Percentiles rank a stretch among this genome's conserved stretches.
Conservation (phyloP, 2,329 filamentous ascomycete genomes). For the Colletotrichum salicis region DNA sequence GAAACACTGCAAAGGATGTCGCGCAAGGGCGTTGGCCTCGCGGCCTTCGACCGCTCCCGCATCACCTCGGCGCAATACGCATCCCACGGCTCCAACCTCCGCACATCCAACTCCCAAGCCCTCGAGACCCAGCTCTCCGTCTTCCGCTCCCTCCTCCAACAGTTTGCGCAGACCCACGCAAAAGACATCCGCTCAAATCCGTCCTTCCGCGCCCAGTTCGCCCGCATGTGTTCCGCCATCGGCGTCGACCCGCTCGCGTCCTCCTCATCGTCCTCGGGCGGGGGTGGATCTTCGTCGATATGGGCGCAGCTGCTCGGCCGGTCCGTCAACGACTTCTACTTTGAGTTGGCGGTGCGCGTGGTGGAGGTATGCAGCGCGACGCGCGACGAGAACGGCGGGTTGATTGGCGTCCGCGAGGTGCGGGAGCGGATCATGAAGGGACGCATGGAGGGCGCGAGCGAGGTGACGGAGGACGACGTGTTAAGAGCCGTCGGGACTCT, state of each 20-base stretch:
- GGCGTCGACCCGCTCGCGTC: slow-evolving; percentile 90
- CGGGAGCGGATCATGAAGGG: slow-evolving; percentile 78
- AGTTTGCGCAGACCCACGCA: slow-evolving; percentile 93
- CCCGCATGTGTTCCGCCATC: slow-evolving; percentile 97
- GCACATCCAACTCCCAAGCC: slow-evolving; percentile 83
- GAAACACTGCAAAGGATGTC: slow-evolving; percentile 60
- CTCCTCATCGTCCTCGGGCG: slow-evolving; percentile 49
- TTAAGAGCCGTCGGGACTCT: slow-evolving; percentile 88
- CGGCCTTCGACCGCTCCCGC: slow-evolving; percentile 86
- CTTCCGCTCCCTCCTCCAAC: slow-evolving; percentile 93
- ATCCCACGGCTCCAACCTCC: slow-evolving; percentile 87
- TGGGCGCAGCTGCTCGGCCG: slow-evolving; percentile 94
- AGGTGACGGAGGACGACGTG: slow-evolving; percentile 92
- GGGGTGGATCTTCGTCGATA: slow-evolving; percentile 71
- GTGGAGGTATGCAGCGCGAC: slow-evolving; percentile 93
- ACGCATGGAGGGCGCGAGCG: slow-evolving; percentile 78
- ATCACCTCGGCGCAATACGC: slow-evolving; percentile 91
- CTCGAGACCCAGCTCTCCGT: slow-evolving; percentile 94
- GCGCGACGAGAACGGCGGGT: slow-evolving; percentile 88
- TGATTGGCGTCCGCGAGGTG: slow-evolving; percentile 87
- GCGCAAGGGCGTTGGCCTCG: slow-evolving; percentile 88
- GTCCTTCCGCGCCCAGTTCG: slow-evolving; percentile 94
- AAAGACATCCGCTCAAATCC: slow-evolving; percentile 97
- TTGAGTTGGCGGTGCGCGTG: slow-evolving; percentile 93
- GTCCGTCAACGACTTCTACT: slow-evolving; percentile 98